A percentile compares a stretch with the other conserved stretches of the same genome.
Conservation (phyloP, 2,329 filamentous ascomycete species). For the Fusarium camptoceras region DNA sequence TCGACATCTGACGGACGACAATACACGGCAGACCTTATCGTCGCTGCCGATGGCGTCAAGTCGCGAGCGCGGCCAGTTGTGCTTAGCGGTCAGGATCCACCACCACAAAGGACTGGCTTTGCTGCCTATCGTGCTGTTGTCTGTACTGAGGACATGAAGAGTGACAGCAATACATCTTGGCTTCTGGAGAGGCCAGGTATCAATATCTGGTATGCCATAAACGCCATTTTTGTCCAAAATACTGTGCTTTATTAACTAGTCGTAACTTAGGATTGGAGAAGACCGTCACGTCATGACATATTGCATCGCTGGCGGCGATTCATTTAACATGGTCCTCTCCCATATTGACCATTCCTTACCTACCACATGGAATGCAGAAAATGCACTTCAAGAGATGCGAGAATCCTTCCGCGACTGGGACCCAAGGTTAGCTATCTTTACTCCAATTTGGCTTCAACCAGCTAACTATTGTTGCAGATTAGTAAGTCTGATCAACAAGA, state of each 20-base stretch:
- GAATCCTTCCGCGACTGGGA: constrained; percentile 2
- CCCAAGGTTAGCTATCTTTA: neutral
- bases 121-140: constrained; percentile 3
- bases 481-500: constrained; percentile 1
- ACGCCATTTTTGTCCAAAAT: neutral
- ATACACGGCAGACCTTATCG: neutral
- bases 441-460: rapidly evolving
- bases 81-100: constrained; percentile 1
- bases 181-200: neutral
- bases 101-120: constrained; percentile 2
- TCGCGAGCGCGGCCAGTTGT: neutral
- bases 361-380: neutral
- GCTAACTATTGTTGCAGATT: neutral
- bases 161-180: neutral
- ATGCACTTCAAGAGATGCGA: neutral
- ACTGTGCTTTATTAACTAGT: neutral
- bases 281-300: constrained; percentile 15
- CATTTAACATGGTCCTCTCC: constrained; percentile 13
- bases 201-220: neutral
- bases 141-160: neutral
- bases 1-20: neutral
- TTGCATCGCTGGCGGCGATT: neutral
- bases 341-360: neutral
- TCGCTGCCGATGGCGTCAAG: constrained; percentile 11
- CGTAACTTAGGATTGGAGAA: neutral